These are phyloP conservation scores for Cubamyces lactineus DNA, from an alignment of 768 basidiomycete species.

Conservation along the genomic window DNA sequence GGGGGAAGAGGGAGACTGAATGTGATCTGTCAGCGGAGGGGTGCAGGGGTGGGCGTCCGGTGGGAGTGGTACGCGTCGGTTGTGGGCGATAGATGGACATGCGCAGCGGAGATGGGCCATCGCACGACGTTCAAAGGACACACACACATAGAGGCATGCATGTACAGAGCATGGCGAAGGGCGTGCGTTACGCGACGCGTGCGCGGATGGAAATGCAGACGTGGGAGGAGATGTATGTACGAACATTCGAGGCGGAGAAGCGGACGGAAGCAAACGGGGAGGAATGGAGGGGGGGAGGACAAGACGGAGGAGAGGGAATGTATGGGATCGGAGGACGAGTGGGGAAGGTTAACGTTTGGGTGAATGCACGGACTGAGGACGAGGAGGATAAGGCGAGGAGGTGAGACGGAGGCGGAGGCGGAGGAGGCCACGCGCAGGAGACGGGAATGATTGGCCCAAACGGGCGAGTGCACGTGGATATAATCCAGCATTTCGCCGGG, in stretches of 20 bases:
- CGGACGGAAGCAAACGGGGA: neutral
- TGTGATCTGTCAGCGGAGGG: slow-evolving; percentile 13
- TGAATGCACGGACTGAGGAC: neutral
- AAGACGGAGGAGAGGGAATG: slow-evolving; percentile 4
- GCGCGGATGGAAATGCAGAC: too few relatives aligned
- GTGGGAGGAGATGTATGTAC: too few relatives aligned
- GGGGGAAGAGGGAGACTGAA: neutral
- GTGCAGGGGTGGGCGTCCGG: neutral
- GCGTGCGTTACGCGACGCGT: too few relatives aligned
- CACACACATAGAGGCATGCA: too few relatives aligned
- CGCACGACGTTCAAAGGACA: too few relatives aligned
- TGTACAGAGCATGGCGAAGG: neutral
- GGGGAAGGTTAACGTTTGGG: slow-evolving; percentile 16
- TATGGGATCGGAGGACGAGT: slow-evolving; percentile 12
- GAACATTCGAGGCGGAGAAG: neutral
- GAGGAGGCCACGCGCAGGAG: neutral
- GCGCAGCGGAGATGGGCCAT: slow-evolving; percentile 4
- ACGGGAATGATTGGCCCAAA: slow-evolving; percentile 3
- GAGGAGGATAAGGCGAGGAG: neutral
- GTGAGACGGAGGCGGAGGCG: neutral
- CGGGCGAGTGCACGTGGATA: slow-evolving; percentile 1
- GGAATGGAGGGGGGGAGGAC: slow-evolving; percentile 4
- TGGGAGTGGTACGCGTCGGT: slow-evolving; percentile 8
- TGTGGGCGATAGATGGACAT: slow-evolving; percentile 17
- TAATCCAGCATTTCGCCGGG: slow-evolving; percentile 8